A percentile compares a stretch with the other conserved stretches of the same genome.
Evolutionary conservation across 2,329 filamentous ascomycete species (phyloP).

Genomic region (Scedosporium apiospermum): DNA sequence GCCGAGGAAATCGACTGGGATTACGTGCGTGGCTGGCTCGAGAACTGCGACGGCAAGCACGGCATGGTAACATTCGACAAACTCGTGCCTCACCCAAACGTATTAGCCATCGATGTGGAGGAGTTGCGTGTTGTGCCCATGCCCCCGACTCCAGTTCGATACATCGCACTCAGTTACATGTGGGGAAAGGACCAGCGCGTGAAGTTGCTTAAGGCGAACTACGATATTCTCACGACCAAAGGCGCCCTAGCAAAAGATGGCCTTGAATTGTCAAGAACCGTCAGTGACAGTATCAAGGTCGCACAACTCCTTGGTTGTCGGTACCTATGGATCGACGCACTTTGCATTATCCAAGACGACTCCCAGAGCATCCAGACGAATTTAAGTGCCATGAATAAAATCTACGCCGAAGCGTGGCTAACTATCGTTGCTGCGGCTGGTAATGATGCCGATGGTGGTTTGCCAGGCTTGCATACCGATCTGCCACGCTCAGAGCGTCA

Average conservation of each 20-base stretch:
- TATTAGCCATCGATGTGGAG: not conserved
- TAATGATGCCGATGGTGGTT: not conserved
- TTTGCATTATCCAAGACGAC: slow-evolving; percentile 35
- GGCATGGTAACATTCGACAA: not conserved
- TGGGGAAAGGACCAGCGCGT: slow-evolving; percentile 20
- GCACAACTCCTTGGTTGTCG: slow-evolving; percentile 29
- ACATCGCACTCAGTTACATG: slow-evolving; percentile 36
- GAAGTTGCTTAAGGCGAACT: not conserved
- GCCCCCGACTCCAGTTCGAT: slow-evolving; percentile 12
- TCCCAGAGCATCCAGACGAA: slow-evolving; percentile 24
- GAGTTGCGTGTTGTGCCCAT: not conserved
- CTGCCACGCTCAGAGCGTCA: not conserved
- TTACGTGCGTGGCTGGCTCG: not conserved
- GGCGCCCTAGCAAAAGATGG: not conserved
- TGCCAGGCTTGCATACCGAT: not conserved
- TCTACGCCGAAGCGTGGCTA: slow-evolving; percentile 33
- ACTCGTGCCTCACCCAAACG: not conserved
- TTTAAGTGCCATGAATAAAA: slow-evolving; percentile 30
- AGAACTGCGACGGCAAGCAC: not conserved
- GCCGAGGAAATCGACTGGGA: not conserved
- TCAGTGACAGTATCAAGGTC: slow-evolving; percentile 31
- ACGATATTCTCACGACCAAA: not conserved
- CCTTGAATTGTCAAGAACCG: slow-evolving; percentile 8
- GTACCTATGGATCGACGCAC: slow-evolving; percentile 35
- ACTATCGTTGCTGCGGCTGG: slow-evolving; percentile 22